phyloP scores from a whole-genome alignment of 2,329 filamentous ascomycete species.

The Aureobasidium sp. region DNA sequence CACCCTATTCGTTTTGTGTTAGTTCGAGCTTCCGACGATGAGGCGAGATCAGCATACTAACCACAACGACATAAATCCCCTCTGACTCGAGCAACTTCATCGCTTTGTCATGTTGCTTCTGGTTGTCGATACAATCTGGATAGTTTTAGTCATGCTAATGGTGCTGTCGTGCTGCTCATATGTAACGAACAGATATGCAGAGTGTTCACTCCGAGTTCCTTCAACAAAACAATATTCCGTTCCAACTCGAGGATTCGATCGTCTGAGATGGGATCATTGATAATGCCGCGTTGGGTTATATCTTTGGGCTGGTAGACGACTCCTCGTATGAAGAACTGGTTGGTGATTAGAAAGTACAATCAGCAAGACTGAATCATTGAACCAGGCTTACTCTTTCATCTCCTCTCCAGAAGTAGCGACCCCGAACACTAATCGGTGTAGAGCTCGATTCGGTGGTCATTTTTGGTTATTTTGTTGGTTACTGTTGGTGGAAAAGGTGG shows the following conservation, averaged over 20 bases:
- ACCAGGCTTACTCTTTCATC: not conserved
- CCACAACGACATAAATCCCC: conserved; percentile 24
- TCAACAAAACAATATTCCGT: conserved; percentile 18
- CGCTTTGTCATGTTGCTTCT: conserved; percentile 21
- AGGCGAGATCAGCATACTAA: not conserved
- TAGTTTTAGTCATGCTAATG: not conserved
- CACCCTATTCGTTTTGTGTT: not conserved
- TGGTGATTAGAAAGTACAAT: not conserved
- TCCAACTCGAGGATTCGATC: conserved; percentile 15
- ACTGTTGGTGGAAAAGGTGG: not conserved
- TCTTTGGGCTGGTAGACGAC: conserved; percentile 19
- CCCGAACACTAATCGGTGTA: not conserved
- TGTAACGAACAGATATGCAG: conserved; percentile 21
- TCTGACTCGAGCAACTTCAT: conserved; percentile 27
- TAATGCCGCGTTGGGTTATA: not conserved
- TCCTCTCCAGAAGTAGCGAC: conserved; percentile 13
- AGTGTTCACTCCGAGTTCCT: conserved; percentile 24
- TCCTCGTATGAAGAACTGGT: conserved; percentile 24
- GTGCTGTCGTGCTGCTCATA: too few species aligned
- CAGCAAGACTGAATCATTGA: not conserved
- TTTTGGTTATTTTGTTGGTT: not conserved
- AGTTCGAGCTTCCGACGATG: not conserved
- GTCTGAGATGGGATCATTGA: conserved; percentile 21
- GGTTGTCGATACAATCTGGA: conserved; percentile 13
- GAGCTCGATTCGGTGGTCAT: conserved; percentile 1